These are phyloP conservation scores for Apiospora rasikravindrae DNA, from an alignment of 2,329 filamentous ascomycete genomes.

Conservation along the genomic window DNA sequence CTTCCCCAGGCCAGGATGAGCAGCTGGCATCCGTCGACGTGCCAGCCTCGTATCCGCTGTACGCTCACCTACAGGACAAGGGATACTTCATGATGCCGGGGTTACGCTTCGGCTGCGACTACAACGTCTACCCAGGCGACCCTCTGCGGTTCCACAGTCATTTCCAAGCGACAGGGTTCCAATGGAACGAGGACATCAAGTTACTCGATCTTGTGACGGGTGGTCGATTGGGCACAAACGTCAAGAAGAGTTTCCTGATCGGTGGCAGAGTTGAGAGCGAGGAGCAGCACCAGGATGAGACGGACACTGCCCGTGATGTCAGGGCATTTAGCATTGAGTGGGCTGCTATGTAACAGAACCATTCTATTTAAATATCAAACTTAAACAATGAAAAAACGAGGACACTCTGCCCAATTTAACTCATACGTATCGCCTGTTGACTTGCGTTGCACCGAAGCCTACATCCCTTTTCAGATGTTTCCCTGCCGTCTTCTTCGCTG, in stretches of 20 bases:
- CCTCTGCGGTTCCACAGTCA: slow-evolving; percentile 95
- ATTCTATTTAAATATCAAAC: too few relatives aligned
- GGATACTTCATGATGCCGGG: slow-evolving; percentile 92
- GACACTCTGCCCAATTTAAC: too few relatives aligned
- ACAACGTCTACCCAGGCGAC: slow-evolving; percentile 94
- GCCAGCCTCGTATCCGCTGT: slow-evolving; percentile 72
- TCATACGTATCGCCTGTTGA: too few relatives aligned
- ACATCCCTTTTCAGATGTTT: too few relatives aligned
- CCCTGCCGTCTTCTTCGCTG: too few relatives aligned
- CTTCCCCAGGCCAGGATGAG: slow-evolving; percentile 21
- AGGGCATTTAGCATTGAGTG: slow-evolving; percentile 20
- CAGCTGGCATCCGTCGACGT: slow-evolving; percentile 29
- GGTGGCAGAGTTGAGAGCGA: slow-evolving; percentile 64
- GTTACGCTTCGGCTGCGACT: slow-evolving; percentile 91
- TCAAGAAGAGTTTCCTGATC: slow-evolving; percentile 94
- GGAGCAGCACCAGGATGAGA: not conserved
- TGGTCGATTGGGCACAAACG: slow-evolving; percentile 86
- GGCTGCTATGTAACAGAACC: slow-evolving; percentile 15
- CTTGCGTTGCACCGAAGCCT: too few relatives aligned
- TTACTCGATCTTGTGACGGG: slow-evolving; percentile 86
- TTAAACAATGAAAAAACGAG: not conserved
- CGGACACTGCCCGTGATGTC: not conserved
- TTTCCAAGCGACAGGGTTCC: slow-evolving; percentile 82
- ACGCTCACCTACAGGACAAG: slow-evolving; percentile 75
- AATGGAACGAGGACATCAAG: slow-evolving; percentile 87